Evolutionary conservation across 2,329 filamentous ascomycete species (phyloP), one percentile per base, ranked within the genome.

Genomic region (Stemphylium beticola): DNA sequence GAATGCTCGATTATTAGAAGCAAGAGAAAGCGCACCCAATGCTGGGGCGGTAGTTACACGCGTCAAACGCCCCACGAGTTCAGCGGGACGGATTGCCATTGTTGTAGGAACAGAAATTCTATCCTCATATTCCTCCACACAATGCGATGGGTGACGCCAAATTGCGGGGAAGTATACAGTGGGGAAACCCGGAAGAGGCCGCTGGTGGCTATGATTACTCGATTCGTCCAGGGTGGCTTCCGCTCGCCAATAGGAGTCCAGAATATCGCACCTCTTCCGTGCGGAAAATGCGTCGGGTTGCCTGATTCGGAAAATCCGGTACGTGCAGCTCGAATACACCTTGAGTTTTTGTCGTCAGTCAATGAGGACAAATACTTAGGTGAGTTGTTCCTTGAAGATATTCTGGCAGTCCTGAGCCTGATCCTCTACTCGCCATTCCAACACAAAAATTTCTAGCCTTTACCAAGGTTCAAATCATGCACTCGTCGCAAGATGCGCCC

Each of bases 401-500:
- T 24, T 48, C 8, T 24, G 2, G 9, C n/a, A 41, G 3, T 9
- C n/a, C 11, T 15, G 12, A 29, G 4, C 17, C 36, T 17, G 12
- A n/a, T 17, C 14, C 24, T 48, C 14, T 26, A 24, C 31, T 24
- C 12, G 31, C 17, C 5, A 48, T 50, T n/a, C 40, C 29, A 32
- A 22, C 22, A 20, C 22, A 17, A 12, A 31, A 4, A 4, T 40
- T 34, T 11, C 32, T 22, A 36, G 11, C 2, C 8, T 7, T 4
- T 26, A 1, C 17, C 40, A 4, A 41, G 11, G 12, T 17, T n/a
- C 31, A 29, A 15, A 55, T n/a, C 24, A 66, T 66, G 63, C 59
- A 65, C 57, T 53, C 61, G 17, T 56, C 63, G 22, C 55, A 62
- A 37, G 52, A 60, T 34, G 41, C 51, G 22, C 51, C 51, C 8